Percentiles rank a stretch among this genome's conserved stretches.
Conservation (phyloP, 2,329 filamentous ascomycete genomes). For the Aspergillus persii region DNA sequence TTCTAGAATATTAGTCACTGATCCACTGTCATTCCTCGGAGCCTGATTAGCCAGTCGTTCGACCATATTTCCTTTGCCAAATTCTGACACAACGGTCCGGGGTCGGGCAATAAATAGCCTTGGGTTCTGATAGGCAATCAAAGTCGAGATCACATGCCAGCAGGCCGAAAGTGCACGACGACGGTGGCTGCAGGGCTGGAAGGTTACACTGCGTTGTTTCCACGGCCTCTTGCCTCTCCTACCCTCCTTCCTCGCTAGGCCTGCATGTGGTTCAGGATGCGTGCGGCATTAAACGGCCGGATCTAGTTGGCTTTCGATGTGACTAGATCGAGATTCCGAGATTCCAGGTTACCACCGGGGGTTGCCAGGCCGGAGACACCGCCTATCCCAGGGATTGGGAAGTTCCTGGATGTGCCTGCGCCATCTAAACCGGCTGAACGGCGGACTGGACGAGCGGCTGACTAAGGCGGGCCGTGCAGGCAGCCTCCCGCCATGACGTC, state of each 20-base stretch:
- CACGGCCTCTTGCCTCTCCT: not conserved
- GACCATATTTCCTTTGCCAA: not conserved
- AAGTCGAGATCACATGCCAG: not conserved
- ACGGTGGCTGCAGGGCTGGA: not conserved
- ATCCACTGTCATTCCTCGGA: not conserved
- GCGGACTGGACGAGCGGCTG: not conserved
- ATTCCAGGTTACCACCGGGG: not conserved
- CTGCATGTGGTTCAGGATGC: not conserved
- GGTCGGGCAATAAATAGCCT: not conserved
- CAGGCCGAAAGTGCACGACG: not conserved
- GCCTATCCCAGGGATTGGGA: not conserved
- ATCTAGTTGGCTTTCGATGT: not conserved
- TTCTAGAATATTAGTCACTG: not conserved
- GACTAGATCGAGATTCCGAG: not conserved
- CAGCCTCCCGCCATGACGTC: slow-evolving; percentile 1
- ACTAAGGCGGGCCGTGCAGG: not conserved
- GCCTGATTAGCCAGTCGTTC: not conserved
- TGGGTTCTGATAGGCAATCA: not conserved
- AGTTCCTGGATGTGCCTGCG: not conserved
- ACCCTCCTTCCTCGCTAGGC: not conserved
- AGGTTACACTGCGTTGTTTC: not conserved
- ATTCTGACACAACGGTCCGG: not conserved
- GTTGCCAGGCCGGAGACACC: not conserved
- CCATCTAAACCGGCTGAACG: too few relatives aligned
- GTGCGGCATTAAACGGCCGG: not conserved